Base-by-base conservation (phyloP, 2,329 filamentous ascomycete genomes). In the Simplicillium aogashimaense region DNA sequence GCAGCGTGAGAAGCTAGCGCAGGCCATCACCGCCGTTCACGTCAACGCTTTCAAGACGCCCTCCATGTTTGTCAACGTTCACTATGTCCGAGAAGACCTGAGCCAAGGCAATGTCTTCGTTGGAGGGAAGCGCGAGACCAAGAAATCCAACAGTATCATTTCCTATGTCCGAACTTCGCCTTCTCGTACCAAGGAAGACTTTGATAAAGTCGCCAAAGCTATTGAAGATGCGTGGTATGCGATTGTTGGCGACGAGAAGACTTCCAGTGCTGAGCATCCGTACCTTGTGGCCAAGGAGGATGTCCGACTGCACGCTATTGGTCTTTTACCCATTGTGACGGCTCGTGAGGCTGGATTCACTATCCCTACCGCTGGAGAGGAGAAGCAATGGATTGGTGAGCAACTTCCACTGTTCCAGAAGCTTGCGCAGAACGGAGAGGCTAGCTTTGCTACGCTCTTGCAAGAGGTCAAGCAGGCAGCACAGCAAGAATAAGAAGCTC, bases 51-150 rank as follows among this genome's bases (percentile, higher is more conserved):
- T 41, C 12, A 13, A 12, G 12, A 41, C 39, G 12, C 39, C 39
- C 3, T 37, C 39, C 39, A 31, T 41, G 29, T 41, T 41, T 36
- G 35, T 41, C 35, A 37, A 37, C 12, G 39, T 41, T 13, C 35
- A 12, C 10, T 41, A 37, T 20, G 13, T 29, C 15, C 6, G 9
- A 9, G 17, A 37, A 5, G 29, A 37, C 17, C 35, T 17, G 4
- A 8, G 17, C 11, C n/a, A 34, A 3, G 35, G n/a, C 9, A 37
- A 25, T n/a, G 2, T 29, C 14, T 41, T 41, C 9, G 5, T 37
- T n/a, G 39, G 16, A 9, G 39, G 39, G 3, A 30, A 17, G 29
- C 39, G 17, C 8, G 17, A 18, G 17, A n/a, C 10, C 13, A 28
- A 13, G 12, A 14, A 18, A 2, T 36, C 35, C 12, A 41, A 41